These are phyloP conservation scores for Ramalina peruviana DNA, from an alignment of 495 filamentous ascomycete genomes.

Conservation along the genomic window DNA sequence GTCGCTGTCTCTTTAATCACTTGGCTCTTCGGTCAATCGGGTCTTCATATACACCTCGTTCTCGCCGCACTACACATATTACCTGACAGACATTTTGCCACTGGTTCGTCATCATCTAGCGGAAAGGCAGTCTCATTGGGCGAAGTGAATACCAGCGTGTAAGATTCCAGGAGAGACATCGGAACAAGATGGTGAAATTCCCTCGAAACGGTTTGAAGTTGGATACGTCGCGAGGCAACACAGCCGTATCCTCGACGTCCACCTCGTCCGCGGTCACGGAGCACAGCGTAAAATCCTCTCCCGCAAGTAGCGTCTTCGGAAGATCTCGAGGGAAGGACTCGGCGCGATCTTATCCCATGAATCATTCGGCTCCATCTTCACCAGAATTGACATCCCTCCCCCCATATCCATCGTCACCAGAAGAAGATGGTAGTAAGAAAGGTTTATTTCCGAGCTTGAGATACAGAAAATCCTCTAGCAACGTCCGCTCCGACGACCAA, in stretches of 20 bases:
- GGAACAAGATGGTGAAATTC: background rate
- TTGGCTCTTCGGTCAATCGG: too few species aligned
- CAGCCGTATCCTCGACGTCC: slow-evolving; percentile 9
- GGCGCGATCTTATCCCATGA: background rate
- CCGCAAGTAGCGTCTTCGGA: background rate
- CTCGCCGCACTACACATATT: too few species aligned
- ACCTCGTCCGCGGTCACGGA: slow-evolving; percentile 6
- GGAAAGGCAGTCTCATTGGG: too few species aligned
- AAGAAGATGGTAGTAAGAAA: slow-evolving; percentile 16
- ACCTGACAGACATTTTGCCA: too few species aligned
- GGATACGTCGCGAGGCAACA: slow-evolving; percentile 6
- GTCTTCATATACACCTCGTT: too few species aligned
- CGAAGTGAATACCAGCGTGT: too few species aligned
- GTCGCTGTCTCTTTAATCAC: too few species aligned
- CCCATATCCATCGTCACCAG: slow-evolving; percentile 37
- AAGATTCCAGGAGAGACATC: background rate
- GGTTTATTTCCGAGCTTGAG: slow-evolving; percentile 45
- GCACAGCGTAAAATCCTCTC: slow-evolving; percentile 3
- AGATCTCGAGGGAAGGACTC: background rate
- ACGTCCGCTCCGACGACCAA: slow-evolving; percentile 16
- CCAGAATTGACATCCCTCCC: slow-evolving; percentile 42
- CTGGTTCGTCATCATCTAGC: too few species aligned
- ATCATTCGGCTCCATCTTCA: slow-evolving; percentile 16
- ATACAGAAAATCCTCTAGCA: slow-evolving; percentile 38
- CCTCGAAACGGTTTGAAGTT: slow-evolving; percentile 8